Evolutionary conservation across 805 yeast species (phyloP).

Genomic region (Candida ulmi): DNA sequence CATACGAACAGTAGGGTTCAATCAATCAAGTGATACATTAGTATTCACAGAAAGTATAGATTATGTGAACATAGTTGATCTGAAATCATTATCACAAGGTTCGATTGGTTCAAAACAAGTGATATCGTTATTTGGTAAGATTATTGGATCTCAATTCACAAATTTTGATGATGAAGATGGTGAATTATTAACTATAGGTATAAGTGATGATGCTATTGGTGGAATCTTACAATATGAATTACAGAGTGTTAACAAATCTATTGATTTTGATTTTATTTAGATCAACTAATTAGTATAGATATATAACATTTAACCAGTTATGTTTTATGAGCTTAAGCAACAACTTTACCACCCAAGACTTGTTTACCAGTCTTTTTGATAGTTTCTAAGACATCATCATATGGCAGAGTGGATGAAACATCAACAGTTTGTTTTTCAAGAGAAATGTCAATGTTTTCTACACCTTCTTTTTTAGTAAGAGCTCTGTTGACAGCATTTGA

Average conservation of each 20-base stretch:
- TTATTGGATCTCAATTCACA: conserved; percentile 48
- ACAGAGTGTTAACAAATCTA: conserved; percentile 28
- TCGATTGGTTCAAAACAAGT: conserved; percentile 31
- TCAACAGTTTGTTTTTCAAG: conserved; percentile 78
- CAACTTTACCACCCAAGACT: conserved; percentile 57
- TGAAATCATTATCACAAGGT: conserved; percentile 20
- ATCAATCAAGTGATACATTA: conserved; percentile 37
- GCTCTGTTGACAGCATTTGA: conserved; percentile 82
- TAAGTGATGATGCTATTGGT: conserved; percentile 50
- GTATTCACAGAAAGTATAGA: conserved; percentile 58
- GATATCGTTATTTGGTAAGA: conserved; percentile 51
- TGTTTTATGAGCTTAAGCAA: conserved; percentile 19
- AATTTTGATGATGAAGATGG: conserved; percentile 34
- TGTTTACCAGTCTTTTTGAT: conserved; percentile 90
- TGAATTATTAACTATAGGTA: conserved; percentile 47
- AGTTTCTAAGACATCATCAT: conserved; percentile 73
- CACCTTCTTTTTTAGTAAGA: conserved; percentile 65
- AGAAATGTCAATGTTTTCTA: conserved; percentile 65
- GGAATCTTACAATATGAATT: conserved; percentile 47
- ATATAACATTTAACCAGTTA: too few species aligned
- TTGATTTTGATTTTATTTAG: conserved; percentile 34
- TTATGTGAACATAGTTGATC: conserved; percentile 44
- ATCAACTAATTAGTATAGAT: too few species aligned
- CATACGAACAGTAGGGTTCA: conserved; percentile 47
- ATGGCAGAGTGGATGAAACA: conserved; percentile 60